Conservation (phyloP, 768 basidiomycete genomes). For the Megacollybia marginata region DNA sequence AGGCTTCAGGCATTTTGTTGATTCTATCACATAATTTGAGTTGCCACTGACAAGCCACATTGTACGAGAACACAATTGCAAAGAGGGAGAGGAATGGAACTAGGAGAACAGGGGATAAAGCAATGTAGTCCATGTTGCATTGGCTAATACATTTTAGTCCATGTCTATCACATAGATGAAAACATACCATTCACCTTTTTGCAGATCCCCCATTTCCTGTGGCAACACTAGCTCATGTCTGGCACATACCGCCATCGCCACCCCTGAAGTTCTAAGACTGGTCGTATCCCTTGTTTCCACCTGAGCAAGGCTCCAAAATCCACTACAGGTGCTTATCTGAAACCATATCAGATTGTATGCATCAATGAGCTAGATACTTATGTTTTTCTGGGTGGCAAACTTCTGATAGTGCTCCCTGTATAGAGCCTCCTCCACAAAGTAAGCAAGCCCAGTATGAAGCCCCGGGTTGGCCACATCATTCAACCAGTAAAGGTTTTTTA, state of each 20-base stretch:
- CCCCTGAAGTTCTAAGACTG: conserved; percentile 7
- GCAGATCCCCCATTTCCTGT: conserved; percentile 7
- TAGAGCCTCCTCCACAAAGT: conserved; percentile 4
- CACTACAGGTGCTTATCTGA: conserved; percentile 4
- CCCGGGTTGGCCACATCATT: not conserved
- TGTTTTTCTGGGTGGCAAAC: not conserved
- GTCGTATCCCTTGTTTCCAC: not conserved
- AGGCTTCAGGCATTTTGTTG: not conserved
- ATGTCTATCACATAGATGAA: not conserved
- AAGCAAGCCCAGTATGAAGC: conserved; percentile 5
- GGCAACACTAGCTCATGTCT: conserved; percentile 6
- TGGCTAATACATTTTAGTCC: not conserved
- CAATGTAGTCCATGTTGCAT: conserved; percentile 10
- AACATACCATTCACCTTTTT: conserved; percentile 9
- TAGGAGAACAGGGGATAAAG: not conserved
- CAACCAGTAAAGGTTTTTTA: conserved; percentile 5
- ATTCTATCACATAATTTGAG: not conserved
- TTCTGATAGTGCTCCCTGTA: not conserved
- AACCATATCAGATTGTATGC: not conserved
- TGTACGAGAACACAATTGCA: conserved; percentile 7
- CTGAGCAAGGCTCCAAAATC: conserved; percentile 3
- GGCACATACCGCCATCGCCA: conserved; percentile 9
- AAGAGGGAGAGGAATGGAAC: not conserved
- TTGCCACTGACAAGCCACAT: conserved; percentile 14
- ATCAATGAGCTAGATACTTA: not conserved